Percentiles rank a stretch among this genome's conserved stretches.
phyloP scores from a whole-genome alignment of 139 green algal genomes.

The Dunaliella sp. region DNA sequence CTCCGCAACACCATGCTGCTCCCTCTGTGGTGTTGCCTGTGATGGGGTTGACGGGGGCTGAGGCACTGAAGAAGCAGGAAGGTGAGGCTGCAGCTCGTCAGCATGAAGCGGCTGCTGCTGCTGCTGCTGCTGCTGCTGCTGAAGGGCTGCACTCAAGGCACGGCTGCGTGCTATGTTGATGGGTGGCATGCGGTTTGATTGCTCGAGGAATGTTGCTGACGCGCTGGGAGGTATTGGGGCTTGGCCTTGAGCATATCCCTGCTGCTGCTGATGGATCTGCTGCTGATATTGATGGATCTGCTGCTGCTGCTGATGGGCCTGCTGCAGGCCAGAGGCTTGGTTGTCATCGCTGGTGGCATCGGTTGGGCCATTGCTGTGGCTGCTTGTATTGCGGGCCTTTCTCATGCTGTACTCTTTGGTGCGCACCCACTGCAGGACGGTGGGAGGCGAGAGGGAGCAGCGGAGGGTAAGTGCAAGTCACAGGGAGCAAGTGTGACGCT shows the following conservation, averaged over 20 bases:
- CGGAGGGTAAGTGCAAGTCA: too few species aligned
- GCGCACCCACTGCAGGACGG: background rate
- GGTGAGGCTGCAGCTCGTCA: too few species aligned
- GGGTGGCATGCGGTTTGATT: background rate
- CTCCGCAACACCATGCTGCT: too few species aligned
- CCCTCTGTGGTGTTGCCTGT: too few species aligned
- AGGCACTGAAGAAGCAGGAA: too few species aligned
- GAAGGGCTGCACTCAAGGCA: background rate
- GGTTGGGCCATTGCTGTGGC: background rate
- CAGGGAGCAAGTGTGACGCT: too few species aligned
- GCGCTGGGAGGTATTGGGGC: background rate
- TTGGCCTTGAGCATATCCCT: background rate
- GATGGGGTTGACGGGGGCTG: too few species aligned
- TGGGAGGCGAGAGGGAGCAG: too few species aligned
- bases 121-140: background rate
- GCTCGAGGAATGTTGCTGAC: background rate
- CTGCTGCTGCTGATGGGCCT: background rate
- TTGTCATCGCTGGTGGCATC: background rate
- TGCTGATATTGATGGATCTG: background rate
- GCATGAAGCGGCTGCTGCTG: background rate
- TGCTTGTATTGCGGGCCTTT: background rate
- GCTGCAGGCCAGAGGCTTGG: background rate
- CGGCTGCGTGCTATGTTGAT: background rate
- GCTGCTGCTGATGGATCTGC: background rate
- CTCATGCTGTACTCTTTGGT: background rate